Percentiles rank a stretch among this genome's conserved stretches.
Conservation (phyloP, 1,139 yeast genomes). For the Ogataea hybrid region DNA sequence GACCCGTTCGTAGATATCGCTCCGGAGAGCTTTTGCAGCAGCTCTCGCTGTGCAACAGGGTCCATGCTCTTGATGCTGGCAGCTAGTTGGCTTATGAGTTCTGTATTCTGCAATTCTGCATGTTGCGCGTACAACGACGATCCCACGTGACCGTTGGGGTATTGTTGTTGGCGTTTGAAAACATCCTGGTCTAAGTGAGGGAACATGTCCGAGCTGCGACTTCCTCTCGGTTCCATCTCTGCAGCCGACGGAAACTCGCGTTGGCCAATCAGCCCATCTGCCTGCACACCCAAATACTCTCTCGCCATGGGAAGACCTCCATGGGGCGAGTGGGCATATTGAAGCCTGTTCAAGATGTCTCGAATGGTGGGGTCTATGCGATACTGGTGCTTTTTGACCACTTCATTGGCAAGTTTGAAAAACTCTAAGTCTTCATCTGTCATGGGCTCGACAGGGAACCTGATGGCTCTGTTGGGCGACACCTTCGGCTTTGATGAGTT, state of each 20-base stretch:
- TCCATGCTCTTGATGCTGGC: slow-evolving; percentile 23
- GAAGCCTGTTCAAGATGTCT: slow-evolving; percentile 49
- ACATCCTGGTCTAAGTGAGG: slow-evolving; percentile 13
- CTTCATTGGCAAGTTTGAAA: slow-evolving; percentile 33
- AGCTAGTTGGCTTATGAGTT: slow-evolving; percentile 16
- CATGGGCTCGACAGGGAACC: slow-evolving; percentile 19
- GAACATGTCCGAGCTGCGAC: slow-evolving; percentile 10
- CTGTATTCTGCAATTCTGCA: neutral
- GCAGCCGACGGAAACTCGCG: neutral
- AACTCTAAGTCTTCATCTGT: slow-evolving; percentile 32
- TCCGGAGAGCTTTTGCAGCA: slow-evolving; percentile 19
- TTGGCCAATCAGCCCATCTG: neutral
- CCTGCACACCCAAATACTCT: slow-evolving; percentile 14
- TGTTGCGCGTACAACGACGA: slow-evolving; percentile 1
- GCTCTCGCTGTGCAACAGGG: slow-evolving; percentile 21
- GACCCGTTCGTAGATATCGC: slow-evolving; percentile 6
- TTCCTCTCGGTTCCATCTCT: slow-evolving; percentile 5
- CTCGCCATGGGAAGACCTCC: slow-evolving; percentile 34
- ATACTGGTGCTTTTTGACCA: slow-evolving; percentile 29
- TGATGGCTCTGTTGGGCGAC: slow-evolving; percentile 19
- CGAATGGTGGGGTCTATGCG: slow-evolving; percentile 54
- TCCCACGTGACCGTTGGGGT: neutral
- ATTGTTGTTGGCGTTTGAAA: slow-evolving; percentile 4
- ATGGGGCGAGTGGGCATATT: slow-evolving; percentile 55
- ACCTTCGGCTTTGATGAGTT: slow-evolving; percentile 28